These are phyloP conservation scores for Amborella trichopoda DNA, from an alignment of 164 flowering plant species.

Conservation along the genomic window DNA sequence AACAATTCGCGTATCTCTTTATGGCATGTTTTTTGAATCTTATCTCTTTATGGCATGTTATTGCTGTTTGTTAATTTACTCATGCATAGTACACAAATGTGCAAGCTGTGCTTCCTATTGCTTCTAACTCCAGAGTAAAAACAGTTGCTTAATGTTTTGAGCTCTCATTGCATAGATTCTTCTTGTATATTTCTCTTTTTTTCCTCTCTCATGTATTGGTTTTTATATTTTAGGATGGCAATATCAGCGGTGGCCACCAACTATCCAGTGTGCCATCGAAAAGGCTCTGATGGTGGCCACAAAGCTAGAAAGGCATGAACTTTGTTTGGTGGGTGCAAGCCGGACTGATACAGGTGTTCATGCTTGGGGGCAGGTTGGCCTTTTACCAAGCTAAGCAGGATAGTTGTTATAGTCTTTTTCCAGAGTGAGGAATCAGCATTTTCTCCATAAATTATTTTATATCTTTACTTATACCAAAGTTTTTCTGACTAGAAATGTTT, in stretches of 20 bases:
- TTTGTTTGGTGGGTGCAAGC: constrained; percentile 72
- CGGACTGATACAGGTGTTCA: constrained; percentile 92
- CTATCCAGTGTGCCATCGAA: constrained; percentile 64
- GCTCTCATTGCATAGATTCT: background rate
- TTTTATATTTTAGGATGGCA: constrained; percentile 62
- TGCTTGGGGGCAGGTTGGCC: constrained; percentile 92
- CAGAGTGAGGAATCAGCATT: no score
- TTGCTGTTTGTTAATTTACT: background rate
- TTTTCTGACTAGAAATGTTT: no score
- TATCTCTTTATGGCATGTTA: background rate
- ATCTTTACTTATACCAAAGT: no score
- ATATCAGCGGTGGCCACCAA: constrained; percentile 77
- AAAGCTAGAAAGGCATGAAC: constrained; percentile 60
- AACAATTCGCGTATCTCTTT: no score
- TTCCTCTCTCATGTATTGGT: background rate
- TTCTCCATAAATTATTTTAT: no score
- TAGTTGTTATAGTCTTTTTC: no score
- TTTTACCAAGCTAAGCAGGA: no score
- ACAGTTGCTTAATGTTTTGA: no score
- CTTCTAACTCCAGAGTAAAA: no score
- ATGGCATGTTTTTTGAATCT: background rate
- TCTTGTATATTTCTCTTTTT: background rate
- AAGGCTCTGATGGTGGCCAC: constrained; percentile 52
- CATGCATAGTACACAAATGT: background rate
- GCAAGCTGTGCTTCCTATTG: no score